These are phyloP conservation scores for Trichosporon inkin DNA, from an alignment of 1,284 basidiomycete species.

Conservation along the genomic window DNA sequence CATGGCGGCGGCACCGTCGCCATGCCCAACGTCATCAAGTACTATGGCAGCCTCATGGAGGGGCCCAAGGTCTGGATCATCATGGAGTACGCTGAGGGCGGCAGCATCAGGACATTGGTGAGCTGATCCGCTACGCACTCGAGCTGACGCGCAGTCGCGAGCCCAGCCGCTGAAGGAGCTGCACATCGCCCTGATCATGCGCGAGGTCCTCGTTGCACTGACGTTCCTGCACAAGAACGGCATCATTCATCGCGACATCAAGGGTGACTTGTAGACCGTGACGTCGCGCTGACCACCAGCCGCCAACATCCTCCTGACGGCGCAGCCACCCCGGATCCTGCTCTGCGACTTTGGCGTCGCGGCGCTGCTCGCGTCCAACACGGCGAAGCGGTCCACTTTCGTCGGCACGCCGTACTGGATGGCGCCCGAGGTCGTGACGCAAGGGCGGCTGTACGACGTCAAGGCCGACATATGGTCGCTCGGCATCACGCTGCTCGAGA, in stretches of 20 bases:
- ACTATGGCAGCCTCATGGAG: conserved; percentile 92
- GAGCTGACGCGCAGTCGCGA: conserved; percentile 67
- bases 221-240: conserved; percentile 84
- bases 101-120: conserved; percentile 82
- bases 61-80: conserved; percentile 97
- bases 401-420: conserved; percentile 98
- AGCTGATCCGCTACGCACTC: conserved; percentile 25
- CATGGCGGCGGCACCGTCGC: conserved; percentile 20
- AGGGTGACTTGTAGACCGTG: conserved; percentile 52
- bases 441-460: conserved; percentile 81
- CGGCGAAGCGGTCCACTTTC: conserved; percentile 87
- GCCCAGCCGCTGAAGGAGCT: conserved; percentile 82
- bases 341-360: conserved; percentile 97
- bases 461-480: conserved; percentile 97
- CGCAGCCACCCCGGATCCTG: conserved; percentile 74
- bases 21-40: conserved; percentile 79
- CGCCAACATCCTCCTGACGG: conserved; percentile 87
- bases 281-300: conserved; percentile 56
- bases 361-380: conserved; percentile 77
- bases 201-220: conserved; percentile 83
- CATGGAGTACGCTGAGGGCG: conserved; percentile 97
- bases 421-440: conserved; percentile 93
- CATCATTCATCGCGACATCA: conserved; percentile 96
- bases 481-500: conserved; percentile 91
- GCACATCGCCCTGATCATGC: conserved; percentile 79